Percentiles rank a stretch among this genome's conserved stretches.
These are phyloP conservation scores for Zoysia matrella DNA, from an alignment of 202 grass and related monocot species.

Conservation along the genomic window DNA sequence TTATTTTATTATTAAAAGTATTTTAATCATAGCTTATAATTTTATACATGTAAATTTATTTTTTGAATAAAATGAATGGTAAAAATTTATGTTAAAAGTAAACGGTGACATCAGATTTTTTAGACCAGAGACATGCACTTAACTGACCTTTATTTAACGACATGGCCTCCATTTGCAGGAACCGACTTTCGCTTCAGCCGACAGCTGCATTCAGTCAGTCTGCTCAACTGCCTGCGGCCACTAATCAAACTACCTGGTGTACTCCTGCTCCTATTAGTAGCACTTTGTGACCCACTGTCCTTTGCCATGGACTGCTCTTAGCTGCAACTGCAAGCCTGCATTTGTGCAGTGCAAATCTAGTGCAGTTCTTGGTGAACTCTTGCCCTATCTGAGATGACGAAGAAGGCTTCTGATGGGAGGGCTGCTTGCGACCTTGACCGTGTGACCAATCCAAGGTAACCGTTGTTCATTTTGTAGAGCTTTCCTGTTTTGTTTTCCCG, in stretches of 20 bases:
- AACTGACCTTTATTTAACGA: slow-evolving; percentile 12
- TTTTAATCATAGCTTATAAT: too few species aligned
- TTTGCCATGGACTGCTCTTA: slow-evolving; percentile 27
- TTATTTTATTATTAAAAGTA: too few species aligned
- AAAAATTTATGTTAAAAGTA: too few species aligned
- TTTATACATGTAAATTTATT: too few species aligned
- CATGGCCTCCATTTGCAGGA: neutral
- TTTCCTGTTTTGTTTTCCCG: neutral
- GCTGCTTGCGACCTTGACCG: neutral
- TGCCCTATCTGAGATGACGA: slow-evolving; percentile 23
- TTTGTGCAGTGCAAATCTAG: neutral
- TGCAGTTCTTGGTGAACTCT: neutral
- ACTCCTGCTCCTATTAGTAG: too few species aligned
- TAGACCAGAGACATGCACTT: neutral
- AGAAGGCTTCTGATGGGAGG: neutral
- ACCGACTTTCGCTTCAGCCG: neutral
- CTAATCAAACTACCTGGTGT: neutral
- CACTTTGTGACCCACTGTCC: neutral
- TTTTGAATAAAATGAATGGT: too few species aligned
- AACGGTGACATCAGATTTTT: too few species aligned
- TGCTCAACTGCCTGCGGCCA: slow-evolving; percentile 18
- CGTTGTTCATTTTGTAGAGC: slow-evolving; percentile 1
- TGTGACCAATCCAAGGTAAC: slow-evolving; percentile 23
- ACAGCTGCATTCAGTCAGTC: neutral
- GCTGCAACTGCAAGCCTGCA: neutral